Evolutionary conservation across 1,284 basidiomycete species (phyloP), one percentile per base, ranked within the genome.

Genomic region (Ceratobasidium sp.): DNA sequence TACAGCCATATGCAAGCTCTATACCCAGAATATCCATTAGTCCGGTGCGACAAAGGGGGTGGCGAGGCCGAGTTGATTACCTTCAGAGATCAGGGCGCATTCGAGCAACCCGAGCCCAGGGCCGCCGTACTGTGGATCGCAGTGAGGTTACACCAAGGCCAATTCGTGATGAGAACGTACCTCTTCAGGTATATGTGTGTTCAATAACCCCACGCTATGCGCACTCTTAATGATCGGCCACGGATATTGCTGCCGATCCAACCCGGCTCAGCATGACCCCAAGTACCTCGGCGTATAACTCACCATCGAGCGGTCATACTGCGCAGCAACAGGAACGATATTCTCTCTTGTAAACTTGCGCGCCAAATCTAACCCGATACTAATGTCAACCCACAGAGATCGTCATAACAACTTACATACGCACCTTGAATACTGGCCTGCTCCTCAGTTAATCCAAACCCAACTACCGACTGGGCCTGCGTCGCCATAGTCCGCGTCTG

Each of bases 161-260:
- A 56, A 6, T 23, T 0, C 5, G 15, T 1, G 10, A 33, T n/a
- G n/a, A 33, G 1, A 9, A 83, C 85, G 53, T 77, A 86, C 86
- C 28, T 82, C 85, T 80, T 85, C 86, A 4, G 87, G 87, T 2
- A 88, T 84, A 81, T 88, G 87, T 0, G 86, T 85, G 81, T 88
- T 88, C 69, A 88, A 78, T 9, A 89, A 81, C 15, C 88, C 88
- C 3, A 86, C 82, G 7, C 83, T 83, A 80, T 89, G 88, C 2
- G 88, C 88, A 81, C 87, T 87, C 82, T 89, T 88, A 83, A 90
- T 84, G 49, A 89, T 83, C 33, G 86, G 85, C 86, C 87, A 88
- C 3, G 89, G 89, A 82, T 89, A 90, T 81, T 80, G 85, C 86
- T 86, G 39, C n/a, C n/a, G n/a, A n/a, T n/a, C n/a, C n/a, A n/a